These are phyloP conservation scores for Plasmodium cynomolgi DNA, from an alignment of 169 alveolate species.

Conservation along the genomic window DNA sequence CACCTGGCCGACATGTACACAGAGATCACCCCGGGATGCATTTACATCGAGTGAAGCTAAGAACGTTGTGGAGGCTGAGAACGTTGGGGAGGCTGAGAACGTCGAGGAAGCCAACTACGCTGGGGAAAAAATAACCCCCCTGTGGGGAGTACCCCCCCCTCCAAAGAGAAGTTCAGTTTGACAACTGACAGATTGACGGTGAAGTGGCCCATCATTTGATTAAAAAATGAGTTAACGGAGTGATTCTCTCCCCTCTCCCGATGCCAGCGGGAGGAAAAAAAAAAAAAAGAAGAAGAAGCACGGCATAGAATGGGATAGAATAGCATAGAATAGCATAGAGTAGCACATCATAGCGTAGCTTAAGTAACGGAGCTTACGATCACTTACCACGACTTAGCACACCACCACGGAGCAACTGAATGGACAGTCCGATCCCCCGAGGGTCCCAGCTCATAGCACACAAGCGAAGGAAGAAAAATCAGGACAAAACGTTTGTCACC, in stretches of 20 bases:
- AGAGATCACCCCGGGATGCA: not conserved
- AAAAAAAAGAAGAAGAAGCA: no score
- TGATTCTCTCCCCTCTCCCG: not conserved
- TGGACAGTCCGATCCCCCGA: no score
- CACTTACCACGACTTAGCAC: no score
- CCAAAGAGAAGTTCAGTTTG: not conserved
- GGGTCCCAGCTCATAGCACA: no score
- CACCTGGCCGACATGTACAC: not conserved
- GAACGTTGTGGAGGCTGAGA: no score
- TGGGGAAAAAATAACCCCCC: no score
- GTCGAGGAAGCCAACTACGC: not conserved
- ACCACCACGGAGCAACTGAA: no score
- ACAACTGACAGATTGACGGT: not conserved
- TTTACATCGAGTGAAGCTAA: not conserved
- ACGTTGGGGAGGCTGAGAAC: no score
- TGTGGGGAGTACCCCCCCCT: not conserved
- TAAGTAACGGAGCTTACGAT: no score
- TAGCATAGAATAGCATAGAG: no score
- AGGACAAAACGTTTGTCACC: slow-evolving; percentile 24
- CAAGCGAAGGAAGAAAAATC: not conserved
- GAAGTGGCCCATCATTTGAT: not conserved
- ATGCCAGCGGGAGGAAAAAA: not conserved
- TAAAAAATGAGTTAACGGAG: not conserved
- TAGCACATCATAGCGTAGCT: no score
- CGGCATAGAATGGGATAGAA: no score